Base-by-base conservation (phyloP, 768 basidiomycete species). In the Clitopilus passeckerianus region DNA sequence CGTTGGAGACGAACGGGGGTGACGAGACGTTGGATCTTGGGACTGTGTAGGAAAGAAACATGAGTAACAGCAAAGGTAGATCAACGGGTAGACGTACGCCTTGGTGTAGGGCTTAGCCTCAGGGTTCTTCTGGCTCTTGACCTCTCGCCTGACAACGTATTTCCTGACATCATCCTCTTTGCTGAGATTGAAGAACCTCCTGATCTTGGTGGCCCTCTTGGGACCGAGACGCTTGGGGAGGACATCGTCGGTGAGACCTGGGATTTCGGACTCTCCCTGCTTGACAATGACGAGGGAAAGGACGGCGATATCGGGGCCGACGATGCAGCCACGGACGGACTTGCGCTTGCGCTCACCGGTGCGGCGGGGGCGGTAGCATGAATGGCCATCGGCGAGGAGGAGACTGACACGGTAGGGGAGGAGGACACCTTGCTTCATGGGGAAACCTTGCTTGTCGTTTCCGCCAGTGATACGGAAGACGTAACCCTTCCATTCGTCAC, bases 351-450 rank as follows among this genome's bases (percentile, higher is more conserved):
- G 92, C 80, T 99, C 95, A 71, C 96, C 96, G 54, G 81, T 76
- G 75, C 95, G 91, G 71, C 95, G 91, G 65, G 81, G 75, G 68
- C 96, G 93, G 85, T 92, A 98, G 86, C 96, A 98, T 33, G 95
- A 96, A 87, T 98, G 96, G 56, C 95, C 95, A 74, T 96, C 92
- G 63, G 91, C 68, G 72, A 99, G 91, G 70, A 98, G 91, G 65
- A 99, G 90, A 62, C 86, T 82, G 67, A 95, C 93, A 85, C 96
- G 95, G 80, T 93, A 73, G 60, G 93, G 93, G 69, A 96, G 85
- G 62, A 98, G 90, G 66, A 98, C 91, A 80, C 96, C 95, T 80
- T 99, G 96, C 79, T 98, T 98, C 94, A 98, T 97, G 53, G 95
- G 94, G 85, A 97, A 96, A 71, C 95, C 94, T 75, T 95, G 93